Conservation (phyloP, 805 yeast species). For the Candida jianshihensis region DNA sequence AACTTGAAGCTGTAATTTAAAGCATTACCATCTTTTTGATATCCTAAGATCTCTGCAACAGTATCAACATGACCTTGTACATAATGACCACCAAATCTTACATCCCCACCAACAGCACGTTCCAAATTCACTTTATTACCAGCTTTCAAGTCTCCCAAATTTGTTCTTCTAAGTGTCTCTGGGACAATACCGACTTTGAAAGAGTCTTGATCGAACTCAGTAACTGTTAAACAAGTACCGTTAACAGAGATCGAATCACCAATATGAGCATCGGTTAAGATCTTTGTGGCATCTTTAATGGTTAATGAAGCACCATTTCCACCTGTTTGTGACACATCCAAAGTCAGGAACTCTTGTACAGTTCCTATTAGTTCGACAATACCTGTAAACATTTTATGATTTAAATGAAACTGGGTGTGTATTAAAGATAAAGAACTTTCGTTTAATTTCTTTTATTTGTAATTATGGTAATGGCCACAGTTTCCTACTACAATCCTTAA, state of each 20-base stretch:
- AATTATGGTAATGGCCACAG: too few species aligned
- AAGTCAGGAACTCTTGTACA: slow-evolving; percentile 38
- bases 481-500: too few species aligned
- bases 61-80: slow-evolving; percentile 99
- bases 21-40: slow-evolving; percentile 64
- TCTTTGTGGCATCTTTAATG: slow-evolving; percentile 51
- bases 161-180: slow-evolving; percentile 81
- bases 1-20: slow-evolving; percentile 67
- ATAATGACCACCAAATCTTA: slow-evolving; percentile 91
- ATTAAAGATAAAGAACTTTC: background rate
- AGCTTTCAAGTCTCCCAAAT: slow-evolving; percentile 50
- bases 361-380: slow-evolving; percentile 81
- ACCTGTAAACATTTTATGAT: slow-evolving; percentile 86
- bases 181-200: slow-evolving; percentile 93
- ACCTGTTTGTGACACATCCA: slow-evolving; percentile 47
- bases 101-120: slow-evolving; percentile 78
- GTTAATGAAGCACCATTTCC: slow-evolving; percentile 72
- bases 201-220: slow-evolving; percentile 52
- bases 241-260: slow-evolving; percentile 93
- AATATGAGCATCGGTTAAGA: slow-evolving; percentile 74
- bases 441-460: too few species aligned
- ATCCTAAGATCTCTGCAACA: slow-evolving; percentile 55
- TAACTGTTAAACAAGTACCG: slow-evolving; percentile 89
- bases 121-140: slow-evolving; percentile 79
- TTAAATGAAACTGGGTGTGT: background rate